A percentile compares a stretch with the other conserved stretches of the same genome.
Conservation (phyloP, 2,329 filamentous ascomycete genomes). For the Fusarium graminum region DNA sequence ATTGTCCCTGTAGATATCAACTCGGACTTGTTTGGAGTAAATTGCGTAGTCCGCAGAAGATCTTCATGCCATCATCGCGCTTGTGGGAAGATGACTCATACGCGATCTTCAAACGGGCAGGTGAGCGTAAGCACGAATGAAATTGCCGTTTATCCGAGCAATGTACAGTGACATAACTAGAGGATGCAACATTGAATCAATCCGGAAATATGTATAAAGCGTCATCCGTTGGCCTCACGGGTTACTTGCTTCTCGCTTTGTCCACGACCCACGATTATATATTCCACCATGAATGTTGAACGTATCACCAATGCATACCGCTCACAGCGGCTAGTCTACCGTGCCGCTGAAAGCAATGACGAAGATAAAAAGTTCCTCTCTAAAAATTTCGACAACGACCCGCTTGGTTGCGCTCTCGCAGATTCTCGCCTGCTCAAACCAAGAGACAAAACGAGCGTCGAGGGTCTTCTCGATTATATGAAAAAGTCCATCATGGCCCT, state of each 20-base stretch:
- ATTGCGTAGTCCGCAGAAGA: background rate
- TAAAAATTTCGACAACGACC: slow-evolving; percentile 24
- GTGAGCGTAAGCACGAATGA: background rate
- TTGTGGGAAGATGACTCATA: slow-evolving; percentile 8
- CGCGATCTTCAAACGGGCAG: slow-evolving; percentile 7
- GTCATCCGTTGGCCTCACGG: too few species aligned
- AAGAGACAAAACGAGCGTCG: background rate
- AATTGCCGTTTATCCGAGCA: slow-evolving; percentile 8
- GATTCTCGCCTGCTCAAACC: slow-evolving; percentile 17
- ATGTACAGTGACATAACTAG: background rate
- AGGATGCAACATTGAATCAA: too few species aligned
- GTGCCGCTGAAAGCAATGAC: slow-evolving; percentile 27
- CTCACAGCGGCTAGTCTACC: slow-evolving; percentile 36
- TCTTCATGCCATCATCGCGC: background rate
- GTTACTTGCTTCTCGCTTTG: too few species aligned
- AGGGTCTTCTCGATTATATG: background rate
- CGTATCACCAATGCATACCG: slow-evolving; percentile 11
- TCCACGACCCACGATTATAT: background rate
- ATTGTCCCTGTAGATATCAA: too few species aligned
- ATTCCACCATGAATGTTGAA: slow-evolving; percentile 17
- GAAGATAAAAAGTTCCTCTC: slow-evolving; percentile 27
- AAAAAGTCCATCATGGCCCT: slow-evolving; percentile 12
- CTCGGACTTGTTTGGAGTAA: too few species aligned
- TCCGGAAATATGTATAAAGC: too few species aligned
- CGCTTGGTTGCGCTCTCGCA: slow-evolving; percentile 12